These are phyloP conservation scores for Coccomyxa subellipsoidea DNA, from an alignment of 163 green algal species.

Conservation along the genomic window DNA sequence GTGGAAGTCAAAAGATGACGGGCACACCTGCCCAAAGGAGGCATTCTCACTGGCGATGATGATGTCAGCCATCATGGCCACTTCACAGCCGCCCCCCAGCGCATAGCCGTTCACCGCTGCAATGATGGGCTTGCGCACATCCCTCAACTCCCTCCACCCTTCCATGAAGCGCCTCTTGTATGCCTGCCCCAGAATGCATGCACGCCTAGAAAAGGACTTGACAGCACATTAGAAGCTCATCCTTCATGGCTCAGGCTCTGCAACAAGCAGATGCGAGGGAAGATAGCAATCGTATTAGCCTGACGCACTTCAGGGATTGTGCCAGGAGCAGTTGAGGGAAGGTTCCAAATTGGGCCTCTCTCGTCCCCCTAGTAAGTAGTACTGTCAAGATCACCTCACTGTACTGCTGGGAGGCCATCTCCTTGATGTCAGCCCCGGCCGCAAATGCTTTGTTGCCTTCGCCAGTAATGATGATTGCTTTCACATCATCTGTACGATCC, in stretches of 20 bases:
- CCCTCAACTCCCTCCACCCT: conserved; percentile 31
- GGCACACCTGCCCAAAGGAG: conserved; percentile 61
- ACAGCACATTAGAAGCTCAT: too few species aligned
- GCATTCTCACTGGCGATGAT: conserved; percentile 68
- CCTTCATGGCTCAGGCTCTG: too few species aligned
- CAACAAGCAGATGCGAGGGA: too few species aligned
- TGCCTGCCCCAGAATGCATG: conserved; percentile 22
- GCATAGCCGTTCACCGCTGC: conserved; percentile 79
- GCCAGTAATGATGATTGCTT: conserved; percentile 66
- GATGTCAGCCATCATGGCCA: conserved; percentile 84
- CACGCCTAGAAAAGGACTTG: not conserved
- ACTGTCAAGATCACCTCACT: conserved; percentile 22
- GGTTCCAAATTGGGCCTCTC: too few species aligned
- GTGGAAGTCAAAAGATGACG: not conserved
- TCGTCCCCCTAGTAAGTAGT: not conserved
- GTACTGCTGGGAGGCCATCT: conserved; percentile 57
- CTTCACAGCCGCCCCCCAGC: conserved; percentile 75
- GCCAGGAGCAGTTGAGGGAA: too few species aligned
- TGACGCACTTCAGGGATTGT: too few species aligned
- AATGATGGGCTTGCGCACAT: conserved; percentile 65
- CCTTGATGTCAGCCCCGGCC: conserved; percentile 75
- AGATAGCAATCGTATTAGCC: too few species aligned
- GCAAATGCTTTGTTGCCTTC: conserved; percentile 66
- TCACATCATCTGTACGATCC: conserved; percentile 37
- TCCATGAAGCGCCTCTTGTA: conserved; percentile 40